Base-by-base conservation (phyloP, 768 basidiomycete species). In the Clavaria fumosa region DNA sequence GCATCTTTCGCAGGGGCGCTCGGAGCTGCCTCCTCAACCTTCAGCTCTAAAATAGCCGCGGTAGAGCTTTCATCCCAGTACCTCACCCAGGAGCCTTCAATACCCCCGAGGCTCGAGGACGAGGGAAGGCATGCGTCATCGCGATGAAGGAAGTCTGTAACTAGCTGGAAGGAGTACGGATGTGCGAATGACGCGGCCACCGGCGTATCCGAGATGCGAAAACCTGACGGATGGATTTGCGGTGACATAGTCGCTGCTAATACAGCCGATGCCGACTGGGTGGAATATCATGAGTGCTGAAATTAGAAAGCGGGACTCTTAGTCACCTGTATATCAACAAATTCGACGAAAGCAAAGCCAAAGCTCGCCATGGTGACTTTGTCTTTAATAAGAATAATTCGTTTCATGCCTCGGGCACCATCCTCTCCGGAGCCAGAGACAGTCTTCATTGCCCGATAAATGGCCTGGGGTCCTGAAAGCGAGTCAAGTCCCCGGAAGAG, bases 271-370 rank as follows among this genome's bases (percentile, higher is more conserved):
- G 93, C 89, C 14, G 84, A 78, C 86, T 96, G 39, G 14, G 41
- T 43, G 41, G 51, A 43, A 18, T 27, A 12, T 21, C 5, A 32
- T 23, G 34, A 36, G 19, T 21, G 11, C 27, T 17, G n/a, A 35
- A 40, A 3, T 3, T 6, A 20, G 12, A 32, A 24, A 17, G 23
- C 27, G 19, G 17, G 9, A 11, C 14, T 7, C 26, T 24, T 21
- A 20, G 7, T n/a, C 58, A 91, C 93, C 66, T 80, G 74, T 4
- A 76, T 55, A 45, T 91, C 84, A 12, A 81, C 63, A 47, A 96
- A 86, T 50, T 96, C 90, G 7, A 95, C 83, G 51, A 99, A 97
- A 0, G 83, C 77, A 53, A 91, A 93, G 7, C 95, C 86, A 67
- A 84, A 90, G 54, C 86, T 86, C 4, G 79, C 78, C 63, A 81